phyloP scores from a whole-genome alignment of 2,329 filamentous ascomycete genomes.

The Penicillium sp. region DNA sequence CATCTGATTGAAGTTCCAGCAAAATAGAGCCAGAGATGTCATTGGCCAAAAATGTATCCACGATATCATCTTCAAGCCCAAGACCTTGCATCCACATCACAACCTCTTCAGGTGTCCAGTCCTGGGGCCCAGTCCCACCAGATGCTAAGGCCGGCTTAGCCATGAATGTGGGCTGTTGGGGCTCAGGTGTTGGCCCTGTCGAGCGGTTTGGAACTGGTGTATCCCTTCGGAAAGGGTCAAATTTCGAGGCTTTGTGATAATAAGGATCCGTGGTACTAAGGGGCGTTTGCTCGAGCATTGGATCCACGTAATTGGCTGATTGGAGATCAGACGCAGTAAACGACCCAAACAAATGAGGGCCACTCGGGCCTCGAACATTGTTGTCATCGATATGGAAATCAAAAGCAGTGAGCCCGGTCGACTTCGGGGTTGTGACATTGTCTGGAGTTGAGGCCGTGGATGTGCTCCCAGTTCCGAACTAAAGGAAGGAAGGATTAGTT shows the following conservation, averaged over 20 bases:
- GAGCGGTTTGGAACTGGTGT: conserved; percentile 14
- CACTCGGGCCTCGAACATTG: conserved; percentile 64
- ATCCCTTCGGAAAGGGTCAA: conserved; percentile 13
- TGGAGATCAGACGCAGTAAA: conserved; percentile 20
- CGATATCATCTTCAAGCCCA: conserved; percentile 38
- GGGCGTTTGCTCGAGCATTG: conserved; percentile 3
- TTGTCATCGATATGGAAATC: conserved; percentile 2
- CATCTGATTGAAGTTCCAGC: conserved; percentile 73
- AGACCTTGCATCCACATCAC: conserved; percentile 8
- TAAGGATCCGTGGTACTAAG: conserved; percentile 8
- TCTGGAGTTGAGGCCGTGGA: background rate
- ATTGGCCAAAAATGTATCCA: conserved; percentile 79
- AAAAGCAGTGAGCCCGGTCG: background rate
- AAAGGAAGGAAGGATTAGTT: background rate
- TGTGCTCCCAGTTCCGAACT: background rate
- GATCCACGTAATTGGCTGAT: background rate
- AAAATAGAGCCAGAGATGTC: conserved; percentile 85
- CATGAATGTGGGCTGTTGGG: background rate
- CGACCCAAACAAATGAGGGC: conserved; percentile 77
- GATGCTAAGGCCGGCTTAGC: background rate
- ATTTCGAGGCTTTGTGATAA: conserved; percentile 8
- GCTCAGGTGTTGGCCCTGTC: background rate
- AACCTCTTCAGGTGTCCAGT: conserved; percentile 12
- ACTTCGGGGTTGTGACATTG: background rate
- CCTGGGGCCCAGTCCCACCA: background rate